Conservation (phyloP, 2,329 filamentous ascomycete species). For the Fusarium proliferatum region DNA sequence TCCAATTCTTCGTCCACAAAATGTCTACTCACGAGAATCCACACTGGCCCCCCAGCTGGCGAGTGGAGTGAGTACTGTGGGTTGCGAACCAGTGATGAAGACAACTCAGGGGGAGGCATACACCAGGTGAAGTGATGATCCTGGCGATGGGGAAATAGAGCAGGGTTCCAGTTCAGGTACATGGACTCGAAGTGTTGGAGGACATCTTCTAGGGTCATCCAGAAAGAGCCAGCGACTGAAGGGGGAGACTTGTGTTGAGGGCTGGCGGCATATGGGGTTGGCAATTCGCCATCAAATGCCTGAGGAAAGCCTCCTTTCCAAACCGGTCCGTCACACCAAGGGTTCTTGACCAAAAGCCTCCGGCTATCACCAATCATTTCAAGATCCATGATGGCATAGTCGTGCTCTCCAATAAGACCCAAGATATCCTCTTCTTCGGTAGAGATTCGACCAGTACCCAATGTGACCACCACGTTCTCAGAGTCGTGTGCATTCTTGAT, state of each 20-base stretch:
- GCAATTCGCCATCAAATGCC: neutral
- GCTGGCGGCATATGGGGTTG: neutral
- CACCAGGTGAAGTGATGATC: constrained; percentile 93
- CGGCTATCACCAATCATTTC: constrained; percentile 69
- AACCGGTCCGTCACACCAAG: constrained; percentile 86
- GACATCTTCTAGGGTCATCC: constrained; percentile 90
- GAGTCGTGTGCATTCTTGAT: constrained; percentile 79
- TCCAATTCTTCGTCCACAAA: constrained; percentile 76
- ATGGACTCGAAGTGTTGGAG: constrained; percentile 94
- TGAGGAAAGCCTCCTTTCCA: constrained; percentile 65
- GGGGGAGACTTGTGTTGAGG: constrained; percentile 10
- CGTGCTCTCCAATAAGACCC: constrained; percentile 89
- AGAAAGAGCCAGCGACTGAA: constrained; percentile 78
- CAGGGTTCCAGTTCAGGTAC: constrained; percentile 97
- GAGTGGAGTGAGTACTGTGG: constrained; percentile 78
- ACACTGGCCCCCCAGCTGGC: constrained; percentile 70
- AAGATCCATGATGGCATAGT: constrained; percentile 91
- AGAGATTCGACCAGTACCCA: constrained; percentile 88
- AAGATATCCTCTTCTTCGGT: constrained; percentile 80
- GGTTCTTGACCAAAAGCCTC: constrained; percentile 89
- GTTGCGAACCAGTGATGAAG: constrained; percentile 70
- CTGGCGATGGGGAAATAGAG: constrained; percentile 81
- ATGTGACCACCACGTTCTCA: constrained; percentile 86
- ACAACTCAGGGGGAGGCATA: constrained; percentile 61
- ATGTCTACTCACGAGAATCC: constrained; percentile 88